Evolutionary conservation across 345 rosid species (phyloP).

Genomic region (Rubroshorea leprosula): DNA sequence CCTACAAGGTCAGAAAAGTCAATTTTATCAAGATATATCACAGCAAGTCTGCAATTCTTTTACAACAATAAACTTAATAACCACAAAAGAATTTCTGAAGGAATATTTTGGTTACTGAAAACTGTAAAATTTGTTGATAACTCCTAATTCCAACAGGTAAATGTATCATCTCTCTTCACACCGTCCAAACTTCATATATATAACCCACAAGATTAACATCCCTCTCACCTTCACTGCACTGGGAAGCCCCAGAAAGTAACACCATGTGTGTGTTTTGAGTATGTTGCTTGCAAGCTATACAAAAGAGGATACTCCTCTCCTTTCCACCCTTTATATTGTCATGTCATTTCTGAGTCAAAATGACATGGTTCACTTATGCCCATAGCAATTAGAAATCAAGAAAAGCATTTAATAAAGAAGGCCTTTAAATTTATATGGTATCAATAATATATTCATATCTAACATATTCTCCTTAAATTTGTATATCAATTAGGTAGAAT

Average conservation of each 20-base stretch:
- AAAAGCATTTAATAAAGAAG: neutral
- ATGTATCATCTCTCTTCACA: neutral
- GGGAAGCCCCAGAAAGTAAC: neutral
- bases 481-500: no score
- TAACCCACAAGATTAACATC: neutral
- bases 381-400: neutral
- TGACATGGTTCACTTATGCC: neutral
- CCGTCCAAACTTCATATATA: neutral
- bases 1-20: constrained; percentile 36
- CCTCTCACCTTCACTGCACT: neutral
- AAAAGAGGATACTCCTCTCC: no score
- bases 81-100: neutral
- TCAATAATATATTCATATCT: no score
- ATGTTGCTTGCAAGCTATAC: neutral
- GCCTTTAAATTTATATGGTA: neutral
- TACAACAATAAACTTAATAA: neutral
- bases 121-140: neutral
- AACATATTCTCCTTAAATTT: no score
- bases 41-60: neutral
- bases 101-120: neutral
- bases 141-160: neutral
- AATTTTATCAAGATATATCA: constrained; percentile 5
- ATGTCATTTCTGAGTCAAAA: neutral
- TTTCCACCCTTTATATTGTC: no score
- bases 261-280: neutral